Base-by-base conservation (phyloP, 495 filamentous ascomycete genomes). In the Trichoderma parareesei region DNA sequence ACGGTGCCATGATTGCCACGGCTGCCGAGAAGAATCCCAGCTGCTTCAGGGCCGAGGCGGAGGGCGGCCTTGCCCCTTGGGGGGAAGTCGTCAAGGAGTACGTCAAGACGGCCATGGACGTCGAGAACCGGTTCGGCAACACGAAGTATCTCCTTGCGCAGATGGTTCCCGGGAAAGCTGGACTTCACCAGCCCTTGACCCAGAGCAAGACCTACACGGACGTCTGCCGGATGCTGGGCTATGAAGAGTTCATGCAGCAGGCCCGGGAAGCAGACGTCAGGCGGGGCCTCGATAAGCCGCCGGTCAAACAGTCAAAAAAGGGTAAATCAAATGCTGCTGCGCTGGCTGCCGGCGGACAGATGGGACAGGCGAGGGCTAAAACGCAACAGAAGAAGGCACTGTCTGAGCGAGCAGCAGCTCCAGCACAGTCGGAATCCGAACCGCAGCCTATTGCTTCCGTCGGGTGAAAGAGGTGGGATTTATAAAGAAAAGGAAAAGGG, bases 1-100 rank as follows among this genome's bases (percentile, higher is more conserved):
- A 98, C 69, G 94, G 93, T 14, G 93, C 90, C 60, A 98, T 98
- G 94, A 97, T 98, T 70, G 95, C 94, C 11, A 93, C 89, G 3
- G 81, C 89, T 7, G 94, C 94, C 0, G 94, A 98, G 78, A 78
- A 85, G 65, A 98, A 98, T 68, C 84, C 91, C 20, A 93, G 89
- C 55, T 89, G 87, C 65, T 98, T 98, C 78, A 82, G 88, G 41
- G 68, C 79, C 2, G 73, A 82, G 38, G 84, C 78, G 0, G 84
- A 88, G 38, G 90, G 89, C 2, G 87, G 88, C 3, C 69, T 88
- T 16, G 76, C 82, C 10, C 78, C 82, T 0, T 98, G 93, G 93
- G 71, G 76, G 46, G 88, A 92, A 27, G 84, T 94, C 2, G 90
- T 89, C 3, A 76, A 83, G 65, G 82, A 87, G 64, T 97, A 96